Conservation (phyloP, 2,329 filamentous ascomycete species). For the Arthrobotrys sphaeroides region DNA sequence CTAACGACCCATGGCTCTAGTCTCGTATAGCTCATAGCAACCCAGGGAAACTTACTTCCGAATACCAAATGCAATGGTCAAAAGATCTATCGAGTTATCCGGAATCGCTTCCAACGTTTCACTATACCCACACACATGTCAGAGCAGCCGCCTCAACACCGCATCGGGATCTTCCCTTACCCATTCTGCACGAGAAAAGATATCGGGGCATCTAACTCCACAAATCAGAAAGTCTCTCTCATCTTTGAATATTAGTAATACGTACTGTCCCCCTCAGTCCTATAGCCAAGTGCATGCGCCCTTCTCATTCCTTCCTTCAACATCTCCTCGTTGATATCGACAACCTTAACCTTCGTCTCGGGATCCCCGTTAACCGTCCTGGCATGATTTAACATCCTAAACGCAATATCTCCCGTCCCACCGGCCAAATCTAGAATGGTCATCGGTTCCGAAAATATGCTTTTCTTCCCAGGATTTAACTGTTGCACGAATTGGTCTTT, state of each 20-base stretch:
- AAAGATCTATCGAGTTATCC: conserved; percentile 82
- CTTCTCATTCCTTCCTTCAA: conserved; percentile 85
- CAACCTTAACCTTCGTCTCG: conserved; percentile 84
- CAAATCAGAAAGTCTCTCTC: background rate
- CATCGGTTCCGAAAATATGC: conserved; percentile 62
- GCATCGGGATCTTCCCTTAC: conserved; percentile 62
- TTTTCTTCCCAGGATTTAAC: conserved; percentile 79
- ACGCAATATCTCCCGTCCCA: conserved; percentile 96
- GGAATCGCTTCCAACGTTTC: conserved; percentile 64
- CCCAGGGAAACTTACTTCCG: conserved; percentile 73
- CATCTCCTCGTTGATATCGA: conserved; percentile 97
- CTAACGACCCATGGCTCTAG: background rate
- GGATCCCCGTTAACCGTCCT: conserved; percentile 81
- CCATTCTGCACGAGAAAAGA: conserved; percentile 53
- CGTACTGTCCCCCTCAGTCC: conserved; percentile 49
- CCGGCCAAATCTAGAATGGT: conserved; percentile 94
- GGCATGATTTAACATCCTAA: conserved; percentile 90
- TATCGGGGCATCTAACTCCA: conserved; percentile 44
- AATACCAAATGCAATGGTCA: conserved; percentile 97
- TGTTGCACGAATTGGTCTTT: conserved; percentile 95
- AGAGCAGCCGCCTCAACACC: conserved; percentile 69
- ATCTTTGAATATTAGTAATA: background rate
- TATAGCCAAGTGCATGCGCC: conserved; percentile 65
- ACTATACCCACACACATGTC: conserved; percentile 60
- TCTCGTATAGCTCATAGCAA: no score